Evolutionary conservation across 2,329 filamentous ascomycete genomes (phyloP).

Genomic region (Scytalidium sp.): DNA sequence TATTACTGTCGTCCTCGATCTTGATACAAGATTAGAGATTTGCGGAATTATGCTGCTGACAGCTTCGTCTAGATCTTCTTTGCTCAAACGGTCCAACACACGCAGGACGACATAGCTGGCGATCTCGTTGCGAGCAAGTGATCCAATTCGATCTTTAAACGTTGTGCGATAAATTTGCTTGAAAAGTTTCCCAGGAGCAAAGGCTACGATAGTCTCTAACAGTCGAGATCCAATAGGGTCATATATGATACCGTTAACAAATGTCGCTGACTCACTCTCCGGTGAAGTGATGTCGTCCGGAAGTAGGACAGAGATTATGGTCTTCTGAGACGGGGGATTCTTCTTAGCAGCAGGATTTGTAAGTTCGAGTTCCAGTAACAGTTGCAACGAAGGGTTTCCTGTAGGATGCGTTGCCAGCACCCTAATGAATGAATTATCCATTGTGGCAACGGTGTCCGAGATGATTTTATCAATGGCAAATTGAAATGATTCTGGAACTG

Average conservation of each 20-base stretch:
- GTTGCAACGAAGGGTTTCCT: conserved; percentile 89
- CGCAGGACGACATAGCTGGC: conserved; percentile 84
- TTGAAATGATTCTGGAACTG: conserved; percentile 76
- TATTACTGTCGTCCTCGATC: conserved; percentile 75
- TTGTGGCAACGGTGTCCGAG: conserved; percentile 65
- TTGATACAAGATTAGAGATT: conserved; percentile 68
- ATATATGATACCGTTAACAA: conserved; percentile 85
- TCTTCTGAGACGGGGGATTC: conserved; percentile 43
- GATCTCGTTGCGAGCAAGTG: conserved; percentile 82
- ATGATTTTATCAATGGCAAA: conserved; percentile 80
- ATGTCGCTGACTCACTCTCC: conserved; percentile 69
- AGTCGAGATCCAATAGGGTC: conserved; percentile 87
- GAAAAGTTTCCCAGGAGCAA: conserved; percentile 84
- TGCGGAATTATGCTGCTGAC: conserved; percentile 70
- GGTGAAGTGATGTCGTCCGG: conserved; percentile 77
- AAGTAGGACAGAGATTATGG: conserved; percentile 73
- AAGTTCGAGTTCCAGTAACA: conserved; percentile 84
- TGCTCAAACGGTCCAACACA: conserved; percentile 78
- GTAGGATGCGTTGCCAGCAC: conserved; percentile 85
- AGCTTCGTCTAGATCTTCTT: conserved; percentile 77
- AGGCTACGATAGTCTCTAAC: conserved; percentile 79
- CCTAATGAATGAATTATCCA: conserved; percentile 78
- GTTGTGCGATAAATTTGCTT: conserved; percentile 80
- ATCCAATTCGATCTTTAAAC: conserved; percentile 76
- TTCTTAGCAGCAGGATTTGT: conserved; percentile 66